Evolutionary conservation across 345 rosid genomes (phyloP).

Genomic region (Salix caprea): DNA sequence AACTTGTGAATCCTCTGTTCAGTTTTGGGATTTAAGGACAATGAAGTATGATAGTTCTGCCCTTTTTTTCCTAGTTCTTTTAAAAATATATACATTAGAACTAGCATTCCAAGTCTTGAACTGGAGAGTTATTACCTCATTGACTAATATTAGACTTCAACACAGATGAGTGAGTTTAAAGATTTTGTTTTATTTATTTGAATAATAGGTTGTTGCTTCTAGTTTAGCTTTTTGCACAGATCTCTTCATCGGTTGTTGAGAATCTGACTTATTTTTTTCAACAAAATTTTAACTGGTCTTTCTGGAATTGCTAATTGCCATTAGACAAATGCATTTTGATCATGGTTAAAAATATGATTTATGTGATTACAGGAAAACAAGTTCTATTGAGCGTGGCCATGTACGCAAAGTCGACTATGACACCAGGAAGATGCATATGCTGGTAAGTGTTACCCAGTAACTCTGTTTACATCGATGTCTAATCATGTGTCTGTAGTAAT

Average conservation of each 20-base stretch:
- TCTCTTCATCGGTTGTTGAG: neutral
- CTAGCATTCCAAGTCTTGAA: neutral
- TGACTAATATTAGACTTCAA: neutral
- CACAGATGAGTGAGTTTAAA: neutral
- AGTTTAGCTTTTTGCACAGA: neutral
- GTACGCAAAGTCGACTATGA: conserved; percentile 61
- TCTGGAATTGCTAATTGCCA: neutral
- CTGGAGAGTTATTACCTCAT: neutral
- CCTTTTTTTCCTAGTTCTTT: neutral
- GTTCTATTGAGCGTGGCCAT: conserved; percentile 60
- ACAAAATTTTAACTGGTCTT: neutral
- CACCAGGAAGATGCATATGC: conserved; percentile 55
- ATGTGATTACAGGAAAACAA: conserved; percentile 53
- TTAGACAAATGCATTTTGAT: neutral
- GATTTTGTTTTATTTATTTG: neutral
- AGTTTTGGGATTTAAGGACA: conserved; percentile 81
- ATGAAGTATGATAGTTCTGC: conserved; percentile 55
- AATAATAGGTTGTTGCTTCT: neutral
- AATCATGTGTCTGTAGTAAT: neutral
- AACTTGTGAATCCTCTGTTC: conserved; percentile 79
- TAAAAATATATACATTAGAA: neutral
- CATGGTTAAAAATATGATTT: conserved; percentile 4
- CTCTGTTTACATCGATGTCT: neutral
- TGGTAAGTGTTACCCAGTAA: conserved; percentile 41
- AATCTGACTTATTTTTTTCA: neutral